A percentile compares a stretch with the other conserved stretches of the same genome.
Conservation (phyloP, 441 rosid species). For the Capsella rubella region DNA sequence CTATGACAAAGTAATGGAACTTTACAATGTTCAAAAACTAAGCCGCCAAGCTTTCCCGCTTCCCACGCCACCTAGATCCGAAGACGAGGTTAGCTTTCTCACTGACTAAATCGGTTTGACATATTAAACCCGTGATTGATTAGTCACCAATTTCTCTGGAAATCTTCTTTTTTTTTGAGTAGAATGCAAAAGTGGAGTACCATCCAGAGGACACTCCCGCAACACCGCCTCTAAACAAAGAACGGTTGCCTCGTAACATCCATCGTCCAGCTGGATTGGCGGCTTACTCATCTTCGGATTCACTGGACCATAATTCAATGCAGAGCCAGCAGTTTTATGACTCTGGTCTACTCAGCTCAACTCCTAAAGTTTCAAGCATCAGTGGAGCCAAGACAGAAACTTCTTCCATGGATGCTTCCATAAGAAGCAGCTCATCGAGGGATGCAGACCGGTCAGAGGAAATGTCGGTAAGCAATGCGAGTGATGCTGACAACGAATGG, state of each 20-base stretch:
- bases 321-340: slow-evolving; percentile 74
- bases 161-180: slow-evolving; percentile 12
- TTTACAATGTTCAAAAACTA: slow-evolving; percentile 92
- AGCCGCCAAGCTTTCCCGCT: slow-evolving; percentile 91
- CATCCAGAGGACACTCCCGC: slow-evolving; percentile 77
- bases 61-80: slow-evolving; percentile 87
- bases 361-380: slow-evolving; percentile 89
- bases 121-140: not conserved
- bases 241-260: slow-evolving; percentile 77
- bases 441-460: slow-evolving; percentile 94
- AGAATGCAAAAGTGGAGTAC: slow-evolving; percentile 83
- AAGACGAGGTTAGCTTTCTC: slow-evolving; percentile 77
- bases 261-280: slow-evolving; percentile 75
- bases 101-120: not conserved
- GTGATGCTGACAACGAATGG: slow-evolving; percentile 92
- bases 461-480: slow-evolving; percentile 88
- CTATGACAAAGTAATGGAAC: slow-evolving; percentile 88
- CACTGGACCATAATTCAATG: slow-evolving; percentile 74
- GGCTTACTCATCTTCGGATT: slow-evolving; percentile 90
- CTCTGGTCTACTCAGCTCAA: slow-evolving; percentile 70
- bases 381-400: slow-evolving; percentile 91
- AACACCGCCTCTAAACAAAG: slow-evolving; percentile 86
- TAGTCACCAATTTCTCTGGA: not conserved
- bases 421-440: slow-evolving; percentile 94
- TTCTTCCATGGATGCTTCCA: slow-evolving; percentile 91